phyloP scores from a whole-genome alignment of 495 filamentous ascomycete genomes.

The Cercophora newfieldiana region DNA sequence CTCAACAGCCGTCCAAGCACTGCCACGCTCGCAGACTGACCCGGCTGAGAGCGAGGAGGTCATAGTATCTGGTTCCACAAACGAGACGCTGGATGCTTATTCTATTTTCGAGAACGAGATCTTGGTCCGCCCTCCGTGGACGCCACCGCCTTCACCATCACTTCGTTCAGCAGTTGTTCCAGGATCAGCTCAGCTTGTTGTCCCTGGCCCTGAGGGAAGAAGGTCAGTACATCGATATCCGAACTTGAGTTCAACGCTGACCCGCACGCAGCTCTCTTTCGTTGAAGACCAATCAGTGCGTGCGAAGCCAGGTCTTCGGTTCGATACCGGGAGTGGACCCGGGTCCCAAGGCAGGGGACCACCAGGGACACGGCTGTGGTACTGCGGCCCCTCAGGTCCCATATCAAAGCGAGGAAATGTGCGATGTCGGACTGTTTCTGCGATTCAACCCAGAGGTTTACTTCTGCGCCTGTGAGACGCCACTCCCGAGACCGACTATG shows the following conservation, averaged over 20 bases:
- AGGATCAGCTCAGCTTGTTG: neutral
- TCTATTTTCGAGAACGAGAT: neutral
- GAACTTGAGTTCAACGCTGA: neutral
- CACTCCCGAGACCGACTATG: slow-evolving; percentile 20
- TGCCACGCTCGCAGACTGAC: neutral
- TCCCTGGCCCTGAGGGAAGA: slow-evolving; percentile 18
- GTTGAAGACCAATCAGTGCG: neutral
- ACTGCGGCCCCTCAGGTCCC: neutral
- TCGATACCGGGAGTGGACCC: neutral
- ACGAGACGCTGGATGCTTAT: neutral
- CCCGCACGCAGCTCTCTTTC: neutral
- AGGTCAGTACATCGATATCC: slow-evolving; percentile 21
- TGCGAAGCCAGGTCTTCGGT: neutral
- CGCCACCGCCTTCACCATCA: slow-evolving; percentile 23
- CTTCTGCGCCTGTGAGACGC: slow-evolving; percentile 17
- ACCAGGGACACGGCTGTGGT: neutral
- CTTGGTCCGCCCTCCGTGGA: slow-evolving; percentile 18
- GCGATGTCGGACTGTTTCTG: slow-evolving; percentile 16
- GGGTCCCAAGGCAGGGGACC: neutral
- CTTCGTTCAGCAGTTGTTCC: neutral
- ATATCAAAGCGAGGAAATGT: slow-evolving; percentile 17
- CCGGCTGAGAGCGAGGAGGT: neutral
- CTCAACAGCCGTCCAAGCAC: neutral
- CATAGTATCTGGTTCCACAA: neutral
- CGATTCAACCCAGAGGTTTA: slow-evolving; percentile 11